phyloP scores from a whole-genome alignment of 1,139 yeast species.

The Suhomyces atakaporum region DNA sequence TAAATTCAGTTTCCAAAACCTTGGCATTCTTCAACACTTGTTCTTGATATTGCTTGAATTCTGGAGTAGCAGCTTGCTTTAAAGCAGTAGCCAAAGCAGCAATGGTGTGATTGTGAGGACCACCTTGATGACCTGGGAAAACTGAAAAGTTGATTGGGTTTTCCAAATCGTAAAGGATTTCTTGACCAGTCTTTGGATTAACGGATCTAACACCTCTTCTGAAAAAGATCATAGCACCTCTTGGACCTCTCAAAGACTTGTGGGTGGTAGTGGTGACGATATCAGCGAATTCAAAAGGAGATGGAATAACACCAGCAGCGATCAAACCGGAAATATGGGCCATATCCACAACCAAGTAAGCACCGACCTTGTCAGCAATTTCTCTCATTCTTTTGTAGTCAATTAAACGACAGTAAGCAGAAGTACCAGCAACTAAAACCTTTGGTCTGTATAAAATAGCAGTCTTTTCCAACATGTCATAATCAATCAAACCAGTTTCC shows the following conservation, averaged over 20 bases:
- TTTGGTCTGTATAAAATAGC: constrained; percentile 92
- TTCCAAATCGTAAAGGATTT: constrained; percentile 86
- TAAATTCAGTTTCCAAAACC: constrained; percentile 75
- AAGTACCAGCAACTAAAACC: constrained; percentile 94
- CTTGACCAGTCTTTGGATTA: constrained; percentile 90
- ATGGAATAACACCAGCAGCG: constrained; percentile 95
- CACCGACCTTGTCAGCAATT: constrained; percentile 95
- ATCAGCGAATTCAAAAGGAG: constrained; percentile 95
- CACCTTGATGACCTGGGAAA: constrained; percentile 99
- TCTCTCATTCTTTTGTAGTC: constrained; percentile 96
- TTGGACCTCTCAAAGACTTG: constrained; percentile 97
- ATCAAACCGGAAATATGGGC: constrained; percentile 96
- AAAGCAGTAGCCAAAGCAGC: constrained; percentile 96
- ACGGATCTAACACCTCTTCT: constrained; percentile 92
- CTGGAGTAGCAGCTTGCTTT: constrained; percentile 91
- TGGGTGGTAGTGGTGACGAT: constrained; percentile 98
- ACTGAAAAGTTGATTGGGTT: constrained; percentile 95
- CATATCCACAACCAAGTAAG: constrained; percentile 95
- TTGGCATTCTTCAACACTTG: constrained; percentile 89
- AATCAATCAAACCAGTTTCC: constrained; percentile 90
- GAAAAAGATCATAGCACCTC: constrained; percentile 99
- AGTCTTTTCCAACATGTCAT: constrained; percentile 89
- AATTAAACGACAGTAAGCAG: constrained; percentile 93
- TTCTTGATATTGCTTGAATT: constrained; percentile 86
- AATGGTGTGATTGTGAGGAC: constrained; percentile 98